These are phyloP conservation scores for Penicillium riverlandense DNA, from an alignment of 495 filamentous ascomycete species.

Conservation along the genomic window DNA sequence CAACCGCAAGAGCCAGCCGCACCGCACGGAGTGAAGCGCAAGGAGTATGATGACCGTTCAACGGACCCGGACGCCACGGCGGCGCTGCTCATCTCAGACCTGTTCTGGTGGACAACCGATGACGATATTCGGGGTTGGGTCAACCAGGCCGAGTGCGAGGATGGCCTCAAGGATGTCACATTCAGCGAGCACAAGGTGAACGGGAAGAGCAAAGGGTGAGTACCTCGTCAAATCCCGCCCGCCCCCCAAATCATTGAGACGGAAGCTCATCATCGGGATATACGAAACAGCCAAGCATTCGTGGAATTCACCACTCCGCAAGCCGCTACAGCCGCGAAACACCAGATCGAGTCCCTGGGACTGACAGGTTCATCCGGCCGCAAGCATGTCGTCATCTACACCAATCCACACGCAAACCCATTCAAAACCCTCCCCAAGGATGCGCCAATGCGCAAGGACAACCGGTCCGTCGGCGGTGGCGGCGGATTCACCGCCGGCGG, in stretches of 20 bases:
- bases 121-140: conserved; percentile 91
- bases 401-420: conserved; percentile 70
- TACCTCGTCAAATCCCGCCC: background rate
- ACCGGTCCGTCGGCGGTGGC: conserved; percentile 17
- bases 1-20: conserved; percentile 3
- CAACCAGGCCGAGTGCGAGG: conserved; percentile 64
- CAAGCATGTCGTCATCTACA: conserved; percentile 67
- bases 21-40: conserved; percentile 70
- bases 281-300: conserved; percentile 68
- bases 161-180: conserved; percentile 84
- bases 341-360: conserved; percentile 60
- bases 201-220: conserved; percentile 95
- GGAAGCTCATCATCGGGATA: background rate
- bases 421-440: conserved; percentile 92
- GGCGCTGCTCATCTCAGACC: conserved; percentile 76
- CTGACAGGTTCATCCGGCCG: conserved; percentile 50
- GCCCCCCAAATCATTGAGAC: background rate
- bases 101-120: conserved; percentile 95
- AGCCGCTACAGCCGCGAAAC: conserved; percentile 80
- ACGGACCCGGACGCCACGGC: conserved; percentile 76
- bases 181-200: conserved; percentile 99
- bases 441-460: conserved; percentile 63
- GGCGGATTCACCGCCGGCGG: conserved; percentile 19
- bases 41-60: conserved; percentile 66
- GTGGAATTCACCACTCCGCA: conserved; percentile 78